A percentile compares a stretch with the other conserved stretches of the same genome.
Evolutionary conservation across 371 early-diverging fungal genomes (phyloP).

Genomic region (Fennellomyces sp.): DNA sequence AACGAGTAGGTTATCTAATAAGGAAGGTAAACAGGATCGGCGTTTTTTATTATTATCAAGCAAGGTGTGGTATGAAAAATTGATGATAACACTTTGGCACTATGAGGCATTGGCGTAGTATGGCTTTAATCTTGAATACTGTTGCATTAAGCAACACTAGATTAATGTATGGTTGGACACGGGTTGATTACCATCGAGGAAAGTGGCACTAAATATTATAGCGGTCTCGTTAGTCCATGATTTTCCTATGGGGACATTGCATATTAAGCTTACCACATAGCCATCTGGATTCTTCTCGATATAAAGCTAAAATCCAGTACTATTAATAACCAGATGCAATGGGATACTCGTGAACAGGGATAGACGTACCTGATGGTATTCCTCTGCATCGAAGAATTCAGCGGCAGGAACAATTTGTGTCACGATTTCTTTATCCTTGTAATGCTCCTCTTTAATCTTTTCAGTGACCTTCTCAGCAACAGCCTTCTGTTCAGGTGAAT

Average conservation of each 20-base stretch:
- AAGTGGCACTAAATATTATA: neutral
- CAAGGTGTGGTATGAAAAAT: too few relatives aligned
- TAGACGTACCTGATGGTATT: conserved; percentile 74
- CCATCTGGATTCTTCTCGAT: conserved; percentile 44
- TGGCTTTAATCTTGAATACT: too few relatives aligned
- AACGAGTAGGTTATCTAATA: too few relatives aligned
- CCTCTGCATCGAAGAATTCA: conserved; percentile 87
- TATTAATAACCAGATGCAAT: neutral
- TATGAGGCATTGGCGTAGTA: too few relatives aligned
- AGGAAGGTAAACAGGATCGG: too few relatives aligned
- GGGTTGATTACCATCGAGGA: too few relatives aligned
- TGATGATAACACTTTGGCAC: too few relatives aligned
- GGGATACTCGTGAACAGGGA: neutral
- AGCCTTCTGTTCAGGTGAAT: conserved; percentile 68
- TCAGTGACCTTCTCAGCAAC: conserved; percentile 69
- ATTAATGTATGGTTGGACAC: too few relatives aligned
- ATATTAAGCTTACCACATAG: conserved; percentile 39
- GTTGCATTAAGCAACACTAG: too few relatives aligned
- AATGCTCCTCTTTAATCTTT: conserved; percentile 59
- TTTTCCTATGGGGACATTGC: too few relatives aligned
- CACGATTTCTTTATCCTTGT: conserved; percentile 61
- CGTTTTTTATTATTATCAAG: too few relatives aligned
- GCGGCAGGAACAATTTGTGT: conserved; percentile 76
- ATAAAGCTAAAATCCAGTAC: conserved; percentile 37
- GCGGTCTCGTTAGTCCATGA: too few relatives aligned